Evolutionary conservation across 1,139 yeast genomes (phyloP).

Genomic region (Petasospora fabianii): DNA sequence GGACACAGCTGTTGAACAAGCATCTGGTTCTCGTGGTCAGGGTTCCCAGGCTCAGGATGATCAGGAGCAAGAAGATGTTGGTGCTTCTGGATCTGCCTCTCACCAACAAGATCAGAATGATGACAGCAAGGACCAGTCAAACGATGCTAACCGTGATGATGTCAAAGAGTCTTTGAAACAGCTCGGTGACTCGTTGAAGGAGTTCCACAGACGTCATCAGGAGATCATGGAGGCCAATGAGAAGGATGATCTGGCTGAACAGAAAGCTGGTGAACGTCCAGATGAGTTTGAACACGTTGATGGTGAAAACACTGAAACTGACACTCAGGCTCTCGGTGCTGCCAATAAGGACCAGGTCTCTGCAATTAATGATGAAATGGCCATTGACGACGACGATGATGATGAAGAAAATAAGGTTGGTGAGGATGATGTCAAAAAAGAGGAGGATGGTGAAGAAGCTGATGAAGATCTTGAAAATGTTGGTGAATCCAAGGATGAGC

Average conservation of each 20-base stretch:
- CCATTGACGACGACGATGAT: constrained; percentile 68
- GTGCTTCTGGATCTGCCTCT: constrained; percentile 66
- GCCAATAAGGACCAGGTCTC: constrained; percentile 81
- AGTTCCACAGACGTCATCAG: constrained; percentile 85
- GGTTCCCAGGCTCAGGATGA: constrained; percentile 71
- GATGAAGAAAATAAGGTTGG: constrained; percentile 29
- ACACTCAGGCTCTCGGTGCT: constrained; percentile 91
- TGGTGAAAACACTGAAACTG: constrained; percentile 70
- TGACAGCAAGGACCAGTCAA: constrained; percentile 28
- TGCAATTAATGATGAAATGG: constrained; percentile 76
- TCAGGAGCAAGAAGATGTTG: constrained; percentile 67
- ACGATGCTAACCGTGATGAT: constrained; percentile 63
- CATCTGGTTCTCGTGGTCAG: constrained; percentile 66
- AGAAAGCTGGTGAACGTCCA: constrained; percentile 61
- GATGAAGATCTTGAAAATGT: constrained; percentile 31
- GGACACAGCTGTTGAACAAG: constrained; percentile 69
- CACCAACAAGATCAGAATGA: constrained; percentile 40
- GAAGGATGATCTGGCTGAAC: constrained; percentile 41
- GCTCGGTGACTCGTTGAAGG: constrained; percentile 86
- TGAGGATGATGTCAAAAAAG: constrained; percentile 26
- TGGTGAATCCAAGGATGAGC: constrained; percentile 27
- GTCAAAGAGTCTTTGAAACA: constrained; percentile 83
- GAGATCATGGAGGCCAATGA: constrained; percentile 71
- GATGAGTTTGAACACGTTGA: constrained; percentile 92
- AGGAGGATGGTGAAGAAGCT: constrained; percentile 28